Evolutionary conservation across 208 protist genomes (phyloP).

Genomic region (Cochliopodium minus): DNA sequence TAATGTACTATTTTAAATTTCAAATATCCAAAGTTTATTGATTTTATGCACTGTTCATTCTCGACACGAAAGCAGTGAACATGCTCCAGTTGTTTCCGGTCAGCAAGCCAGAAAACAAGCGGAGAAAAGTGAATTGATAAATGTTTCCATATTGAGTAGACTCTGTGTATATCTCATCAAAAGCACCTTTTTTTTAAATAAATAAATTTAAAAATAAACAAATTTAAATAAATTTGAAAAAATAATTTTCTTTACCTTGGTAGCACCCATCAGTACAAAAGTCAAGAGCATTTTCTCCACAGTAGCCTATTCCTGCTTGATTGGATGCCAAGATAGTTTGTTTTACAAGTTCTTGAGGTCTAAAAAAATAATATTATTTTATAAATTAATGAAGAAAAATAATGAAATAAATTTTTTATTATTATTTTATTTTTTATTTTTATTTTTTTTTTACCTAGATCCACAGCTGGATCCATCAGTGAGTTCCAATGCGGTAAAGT

Average conservation of each 20-base stretch:
- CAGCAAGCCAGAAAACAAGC: not conserved
- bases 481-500: conserved; percentile 36
- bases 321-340: not conserved
- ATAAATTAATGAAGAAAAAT: too few species aligned
- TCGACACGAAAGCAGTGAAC: not conserved
- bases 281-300: conserved; percentile 20
- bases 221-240: too few species aligned
- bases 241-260: too few species aligned
- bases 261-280: too few species aligned
- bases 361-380: conserved; percentile 4
- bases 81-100: not conserved
- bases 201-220: too few species aligned
- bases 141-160: not conserved
- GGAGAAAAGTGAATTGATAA: conserved; percentile 14
- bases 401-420: too few species aligned
- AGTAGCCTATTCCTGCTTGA: conserved; percentile 7
- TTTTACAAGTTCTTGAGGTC: conserved; percentile 21
- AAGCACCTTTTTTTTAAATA: conserved; percentile 9
- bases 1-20: too few species aligned
- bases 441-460: too few species aligned
- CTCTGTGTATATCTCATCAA: conserved; percentile 11
- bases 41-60: conserved; percentile 1
- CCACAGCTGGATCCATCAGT: too few species aligned
- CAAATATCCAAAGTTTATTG: too few species aligned
- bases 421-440: too few species aligned